Base-by-base conservation (phyloP, 306 rosid genomes). In the Cicer judaicum region DNA sequence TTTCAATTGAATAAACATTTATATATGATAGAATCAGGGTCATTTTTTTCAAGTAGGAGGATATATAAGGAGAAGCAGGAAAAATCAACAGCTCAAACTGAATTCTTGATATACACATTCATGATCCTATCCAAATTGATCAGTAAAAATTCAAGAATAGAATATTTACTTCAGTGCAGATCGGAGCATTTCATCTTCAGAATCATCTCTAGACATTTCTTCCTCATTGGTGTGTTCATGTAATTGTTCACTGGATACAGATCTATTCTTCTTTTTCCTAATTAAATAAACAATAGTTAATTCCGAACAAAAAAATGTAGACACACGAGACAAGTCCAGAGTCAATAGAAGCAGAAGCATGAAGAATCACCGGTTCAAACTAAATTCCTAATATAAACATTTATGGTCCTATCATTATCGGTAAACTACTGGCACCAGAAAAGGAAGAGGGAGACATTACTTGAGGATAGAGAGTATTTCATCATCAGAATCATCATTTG, bases 391-490 rank as follows among this genome's bases (percentile, higher is more conserved):
- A 55, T 18, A 44, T 49, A 43, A n/a, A 68, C 43, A 63, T 36
- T 15, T 63, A 77, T 54, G 75, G 52, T 41, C 21, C 63, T n/a
- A 70, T 64, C 69, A 39, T 43, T 12, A 36, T 46, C 52, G 57
- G 39, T 60, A 55, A 74, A 70, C 46, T 64, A 5, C 43, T 19
- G 40, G 9, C 54, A 10, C n/a, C 38, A 63, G 53, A 39, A 42
- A 56, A 64, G 41, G 69, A 15, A 71, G 73, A 72, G 44, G 66
- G 68, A 65, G 66, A 83, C 54, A 76, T 72, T 86, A 88, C 96
- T 81, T 84, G 74, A 81, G 76, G 74, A 86, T 75, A 50, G 92
- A 84, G 75, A 88, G 87, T 61, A 81, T 54, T 75, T 88, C 89
- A 61, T 86, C 84, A 81, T 81, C 91, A 12, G 82, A 84, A 73